Percentiles rank a stretch among this genome's conserved stretches.
Evolutionary conservation across 2,329 filamentous ascomycete genomes (phyloP).

Genomic region (Fusarium mundagurra): DNA sequence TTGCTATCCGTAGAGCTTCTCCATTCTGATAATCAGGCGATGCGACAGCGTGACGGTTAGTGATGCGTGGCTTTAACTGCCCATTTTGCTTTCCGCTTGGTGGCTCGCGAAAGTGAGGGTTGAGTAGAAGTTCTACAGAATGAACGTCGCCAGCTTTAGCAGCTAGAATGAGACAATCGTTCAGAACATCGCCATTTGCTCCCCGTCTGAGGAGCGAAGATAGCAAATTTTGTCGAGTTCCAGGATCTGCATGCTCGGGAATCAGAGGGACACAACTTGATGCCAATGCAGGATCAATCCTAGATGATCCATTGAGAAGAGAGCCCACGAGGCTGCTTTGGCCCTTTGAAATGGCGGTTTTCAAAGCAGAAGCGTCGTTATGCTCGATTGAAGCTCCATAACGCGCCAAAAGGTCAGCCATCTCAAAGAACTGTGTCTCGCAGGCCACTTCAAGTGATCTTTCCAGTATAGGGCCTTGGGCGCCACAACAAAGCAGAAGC

Average conservation of each 20-base stretch:
- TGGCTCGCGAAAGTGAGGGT: conserved; percentile 55
- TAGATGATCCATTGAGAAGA: conserved; percentile 57
- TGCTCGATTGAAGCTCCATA: conserved; percentile 66
- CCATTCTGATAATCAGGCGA: conserved; percentile 64
- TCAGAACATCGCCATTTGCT: conserved; percentile 57
- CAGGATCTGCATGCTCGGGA: conserved; percentile 57
- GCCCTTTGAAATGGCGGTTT: conserved; percentile 57
- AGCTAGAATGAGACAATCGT: conserved; percentile 62
- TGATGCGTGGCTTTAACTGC: conserved; percentile 42
- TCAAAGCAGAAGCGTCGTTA: conserved; percentile 60
- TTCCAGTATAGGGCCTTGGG: conserved; percentile 61
- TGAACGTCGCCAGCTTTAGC: conserved; percentile 58
- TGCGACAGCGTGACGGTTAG: conserved; percentile 59
- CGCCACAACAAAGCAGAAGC: conserved; percentile 67
- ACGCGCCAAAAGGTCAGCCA: conserved; percentile 62
- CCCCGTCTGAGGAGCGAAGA: conserved; percentile 60
- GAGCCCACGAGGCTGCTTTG: conserved; percentile 58
- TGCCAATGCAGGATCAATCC: conserved; percentile 56
- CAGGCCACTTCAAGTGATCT: conserved; percentile 60
- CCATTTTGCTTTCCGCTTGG: conserved; percentile 29
- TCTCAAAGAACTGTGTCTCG: conserved; percentile 61
- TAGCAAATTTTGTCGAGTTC: conserved; percentile 57
- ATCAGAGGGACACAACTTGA: conserved; percentile 62
- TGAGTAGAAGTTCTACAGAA: conserved; percentile 60
- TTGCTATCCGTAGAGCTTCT: conserved; percentile 60